Evolutionary conservation across 2,329 filamentous ascomycete genomes (phyloP), one percentile per base, ranked within the genome.

Genomic region (Macrophomina phaseolina): DNA sequence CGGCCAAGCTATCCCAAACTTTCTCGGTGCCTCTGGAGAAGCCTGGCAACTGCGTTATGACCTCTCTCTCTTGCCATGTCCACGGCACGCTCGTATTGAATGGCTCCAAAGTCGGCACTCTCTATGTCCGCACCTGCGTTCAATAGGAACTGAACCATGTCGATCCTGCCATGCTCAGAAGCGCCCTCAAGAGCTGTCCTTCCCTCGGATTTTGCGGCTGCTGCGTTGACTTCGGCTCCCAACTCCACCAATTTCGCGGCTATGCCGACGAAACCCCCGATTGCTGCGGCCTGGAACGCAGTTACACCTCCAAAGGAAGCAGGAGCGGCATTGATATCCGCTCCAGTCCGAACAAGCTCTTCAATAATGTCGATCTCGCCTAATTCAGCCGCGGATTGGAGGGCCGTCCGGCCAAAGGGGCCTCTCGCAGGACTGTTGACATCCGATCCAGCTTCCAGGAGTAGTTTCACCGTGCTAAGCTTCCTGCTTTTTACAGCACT

Each of bases 121-220:
- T 8, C 11, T 14, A 52, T 16, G 16, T 66, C 63, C 2, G 69
- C 74, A 28, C 71, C 73, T 30, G 69, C 64, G 12, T 75, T 61
- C 8, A 77, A 63, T 16, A 77, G 71, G 45, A 76, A 61, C 40
- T 75, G 69, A 12, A 75, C 46, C 69, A 73, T 72, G 51, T 76
- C 74, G 18, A 77, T 69, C 9, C 72, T 71, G 30, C 74, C 75
- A 14, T 71, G 51, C 56, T 76, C 72, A 42, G 75, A 72, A 4
- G 75, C 73, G 8, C 70, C 75, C 62, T 73, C 69, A 4, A 76
- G 61, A 4, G 75, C 73, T 1, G 75, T 74, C 30, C 71, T 62
- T 34, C 75, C 75, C 3, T 72, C 64, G 0, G 49, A 8, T 12
- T 23, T 30, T 30, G 72, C 70, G 4, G 66, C 42, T 0, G 55